phyloP scores from a whole-genome alignment of 352 stramenopile genomes.

The Aphanomyces astaci region DNA sequence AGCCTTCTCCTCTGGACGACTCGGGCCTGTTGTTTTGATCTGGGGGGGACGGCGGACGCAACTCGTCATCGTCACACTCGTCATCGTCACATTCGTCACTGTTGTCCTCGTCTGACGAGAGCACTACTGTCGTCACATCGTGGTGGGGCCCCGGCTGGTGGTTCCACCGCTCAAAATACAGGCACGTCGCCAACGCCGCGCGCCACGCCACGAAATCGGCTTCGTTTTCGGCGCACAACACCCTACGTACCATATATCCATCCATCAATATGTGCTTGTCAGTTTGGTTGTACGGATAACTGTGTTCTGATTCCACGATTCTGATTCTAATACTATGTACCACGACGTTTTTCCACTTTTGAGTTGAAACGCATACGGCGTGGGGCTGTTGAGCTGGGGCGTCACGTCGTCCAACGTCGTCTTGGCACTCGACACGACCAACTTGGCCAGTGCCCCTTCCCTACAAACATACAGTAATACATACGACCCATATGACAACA shows the following conservation, averaged over 20 bases:
- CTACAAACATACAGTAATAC: not conserved
- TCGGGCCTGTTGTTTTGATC: no score
- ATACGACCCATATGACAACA: no score
- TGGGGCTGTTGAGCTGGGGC: not conserved
- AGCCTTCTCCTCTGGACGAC: no score
- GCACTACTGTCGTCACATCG: not conserved
- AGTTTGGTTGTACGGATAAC: no score
- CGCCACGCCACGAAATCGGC: conserved; percentile 5
- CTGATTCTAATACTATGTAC: not conserved
- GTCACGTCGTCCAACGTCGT: not conserved
- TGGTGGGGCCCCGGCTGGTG: no score
- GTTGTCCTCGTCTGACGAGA: not conserved
- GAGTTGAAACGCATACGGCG: conserved; percentile 6
- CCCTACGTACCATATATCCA: not conserved
- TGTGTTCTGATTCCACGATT: not conserved
- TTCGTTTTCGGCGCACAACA: conserved; percentile 5
- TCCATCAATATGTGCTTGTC: no score
- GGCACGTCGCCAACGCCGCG: not conserved
- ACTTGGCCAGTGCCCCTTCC: not conserved
- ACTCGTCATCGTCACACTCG: not conserved
- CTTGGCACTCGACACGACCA: not conserved
- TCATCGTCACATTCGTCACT: conserved; percentile 8
- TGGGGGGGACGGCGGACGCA: not conserved
- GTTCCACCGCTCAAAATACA: conserved; percentile 8
- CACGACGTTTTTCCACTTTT: not conserved